Conservation (phyloP, 345 rosid species). For the Gossypium longicalyx region DNA sequence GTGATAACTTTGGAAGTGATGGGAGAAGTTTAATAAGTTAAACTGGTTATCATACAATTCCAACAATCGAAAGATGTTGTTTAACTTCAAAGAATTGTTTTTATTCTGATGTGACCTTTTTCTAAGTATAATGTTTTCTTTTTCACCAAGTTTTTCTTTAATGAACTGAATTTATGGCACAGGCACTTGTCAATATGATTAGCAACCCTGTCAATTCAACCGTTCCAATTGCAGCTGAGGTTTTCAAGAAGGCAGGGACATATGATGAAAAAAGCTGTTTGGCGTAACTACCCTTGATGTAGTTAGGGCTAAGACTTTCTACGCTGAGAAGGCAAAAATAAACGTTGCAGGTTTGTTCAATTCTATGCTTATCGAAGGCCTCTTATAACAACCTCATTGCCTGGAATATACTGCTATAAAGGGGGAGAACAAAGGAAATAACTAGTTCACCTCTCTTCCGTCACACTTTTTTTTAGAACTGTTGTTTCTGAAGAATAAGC, state of each 20-base stretch:
- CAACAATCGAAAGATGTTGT: background rate
- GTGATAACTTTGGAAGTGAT: background rate
- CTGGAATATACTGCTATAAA: too few species aligned
- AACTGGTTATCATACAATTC: background rate
- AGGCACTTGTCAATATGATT: constrained; percentile 74
- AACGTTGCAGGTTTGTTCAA: constrained; percentile 47
- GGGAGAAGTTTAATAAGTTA: background rate
- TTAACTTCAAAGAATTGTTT: background rate
- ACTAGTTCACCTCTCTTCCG: background rate
- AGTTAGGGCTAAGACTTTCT: constrained; percentile 77
- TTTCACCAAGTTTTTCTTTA: background rate
- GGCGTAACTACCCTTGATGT: constrained; percentile 88
- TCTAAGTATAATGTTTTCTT: background rate
- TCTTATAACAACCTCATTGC: too few species aligned
- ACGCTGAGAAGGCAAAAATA: constrained; percentile 64
- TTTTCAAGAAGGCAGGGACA: constrained; percentile 72
- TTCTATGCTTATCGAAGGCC: constrained; percentile 45
- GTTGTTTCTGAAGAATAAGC: too few species aligned
- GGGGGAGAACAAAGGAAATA: too few species aligned
- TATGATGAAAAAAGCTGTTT: constrained; percentile 62
- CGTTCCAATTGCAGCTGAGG: constrained; percentile 69
- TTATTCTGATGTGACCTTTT: background rate
- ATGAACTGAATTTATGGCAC: constrained; percentile 9
- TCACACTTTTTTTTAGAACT: background rate
- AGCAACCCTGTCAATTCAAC: constrained; percentile 87